These are phyloP conservation scores for Thermomucor indicae-seudaticae DNA, from an alignment of 371 early-diverging fungal species.

Conservation along the genomic window DNA sequence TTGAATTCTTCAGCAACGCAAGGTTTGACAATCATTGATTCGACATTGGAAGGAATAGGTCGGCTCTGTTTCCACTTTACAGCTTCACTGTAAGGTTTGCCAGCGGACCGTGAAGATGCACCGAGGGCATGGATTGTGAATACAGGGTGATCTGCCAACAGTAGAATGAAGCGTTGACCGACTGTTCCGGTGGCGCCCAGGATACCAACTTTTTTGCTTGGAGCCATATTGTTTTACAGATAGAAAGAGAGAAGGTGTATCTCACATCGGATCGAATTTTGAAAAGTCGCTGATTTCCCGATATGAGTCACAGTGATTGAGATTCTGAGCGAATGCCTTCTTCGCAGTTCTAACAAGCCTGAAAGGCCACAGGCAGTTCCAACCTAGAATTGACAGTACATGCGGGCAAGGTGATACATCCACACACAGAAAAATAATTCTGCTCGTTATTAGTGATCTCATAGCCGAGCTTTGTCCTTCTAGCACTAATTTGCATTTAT, in stretches of 20 bases:
- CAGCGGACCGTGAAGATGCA: slow-evolving; percentile 90
- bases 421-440: too few species aligned
- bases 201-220: slow-evolving; percentile 74
- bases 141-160: slow-evolving; percentile 82
- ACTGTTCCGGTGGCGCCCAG: slow-evolving; percentile 98
- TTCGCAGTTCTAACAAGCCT: too few species aligned
- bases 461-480: too few species aligned
- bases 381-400: too few species aligned
- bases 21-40: slow-evolving; percentile 56
- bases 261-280: too few species aligned
- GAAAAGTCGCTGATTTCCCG: too few species aligned
- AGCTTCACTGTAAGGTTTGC: slow-evolving; percentile 75
- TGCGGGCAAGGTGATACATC: too few species aligned
- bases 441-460: too few species aligned
- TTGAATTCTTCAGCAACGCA: slow-evolving; percentile 76
- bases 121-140: slow-evolving; percentile 87
- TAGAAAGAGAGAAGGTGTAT: neutral
- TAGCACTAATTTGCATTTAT: too few species aligned
- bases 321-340: too few species aligned
- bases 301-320: too few species aligned
- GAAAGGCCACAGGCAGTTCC: too few species aligned
- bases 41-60: slow-evolving; percentile 67
- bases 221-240: slow-evolving; percentile 7
- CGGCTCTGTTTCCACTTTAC: slow-evolving; percentile 85
- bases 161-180: slow-evolving; percentile 93